Evolutionary conservation across 164 flowering plant species (phyloP), one percentile per base, ranked within the genome.

Genomic region (Magnolia kwangsiensis): DNA sequence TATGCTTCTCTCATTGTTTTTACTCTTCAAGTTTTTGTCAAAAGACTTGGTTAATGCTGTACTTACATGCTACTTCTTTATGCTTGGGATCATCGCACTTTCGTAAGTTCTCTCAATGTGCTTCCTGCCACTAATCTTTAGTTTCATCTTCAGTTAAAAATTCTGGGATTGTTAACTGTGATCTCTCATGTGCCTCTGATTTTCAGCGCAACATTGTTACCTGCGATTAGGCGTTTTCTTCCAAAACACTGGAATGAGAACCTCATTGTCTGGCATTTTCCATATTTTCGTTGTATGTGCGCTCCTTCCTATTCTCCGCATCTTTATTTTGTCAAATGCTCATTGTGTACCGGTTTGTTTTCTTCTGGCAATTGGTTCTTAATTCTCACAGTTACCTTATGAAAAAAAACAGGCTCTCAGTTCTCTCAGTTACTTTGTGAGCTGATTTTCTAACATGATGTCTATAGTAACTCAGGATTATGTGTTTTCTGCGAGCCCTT

Each of bases 1-100:
- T 16, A 89, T 96, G 97, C 85, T 94, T 75, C 80, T 96, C 59
- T 94, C 97, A 19, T 80, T 96, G 66, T 96, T 96, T 85, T 82
- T 94, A 72, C 97, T 96, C 51, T 96, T 96, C 87, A 96, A 96
- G 88, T 96, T 96, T 77, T 82, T 96, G 23, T 91, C 98, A 5
- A 94, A 94, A 81, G 97, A 94, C 87, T 86, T 96, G 93, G 98
- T 96, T 75, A 96, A 96, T 83, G 94, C 97, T 81, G 98, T 92
- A 18, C 81, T 96, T 80, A 96, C 99, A 8, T 82, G 90, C 87
- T 92, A 94, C 84, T 94, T 96, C 84, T 90, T 96, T 82, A 87
- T 96, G 49, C 98, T 96, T 79, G 98, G 99, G 78, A 94, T 92
- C 79, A 58, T 90, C 19, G 99, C 98, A 63, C 93, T 96, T 75